These are phyloP conservation scores for Cryptococcus deneoformans DNA, from an alignment of 1,284 basidiomycete genomes.

Conservation along the genomic window DNA sequence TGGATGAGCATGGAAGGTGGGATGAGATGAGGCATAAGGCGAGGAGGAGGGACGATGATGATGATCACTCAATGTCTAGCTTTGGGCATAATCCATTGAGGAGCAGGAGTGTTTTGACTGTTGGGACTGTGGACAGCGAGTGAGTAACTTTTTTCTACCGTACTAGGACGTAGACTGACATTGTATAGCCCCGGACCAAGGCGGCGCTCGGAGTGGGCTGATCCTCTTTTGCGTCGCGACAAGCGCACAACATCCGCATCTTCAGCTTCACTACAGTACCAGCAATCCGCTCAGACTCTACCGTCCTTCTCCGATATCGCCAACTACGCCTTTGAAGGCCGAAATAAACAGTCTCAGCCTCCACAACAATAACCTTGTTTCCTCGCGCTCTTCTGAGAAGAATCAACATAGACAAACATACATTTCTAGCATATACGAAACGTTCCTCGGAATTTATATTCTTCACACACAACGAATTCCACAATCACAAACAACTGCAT, in stretches of 20 bases:
- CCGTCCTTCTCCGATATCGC: slow-evolving; percentile 54
- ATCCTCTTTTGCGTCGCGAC: slow-evolving; percentile 33
- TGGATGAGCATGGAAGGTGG: slow-evolving; percentile 23
- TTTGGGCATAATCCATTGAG: slow-evolving; percentile 70
- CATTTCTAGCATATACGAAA: too few relatives aligned
- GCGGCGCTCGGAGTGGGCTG: slow-evolving; percentile 41
- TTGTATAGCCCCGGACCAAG: slow-evolving; percentile 69
- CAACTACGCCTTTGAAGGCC: slow-evolving; percentile 55
- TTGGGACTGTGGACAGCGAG: slow-evolving; percentile 49
- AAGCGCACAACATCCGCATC: slow-evolving; percentile 64
- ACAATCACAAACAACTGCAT: too few relatives aligned
- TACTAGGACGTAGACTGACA: slow-evolving; percentile 53
- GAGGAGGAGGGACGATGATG: slow-evolving; percentile 75
- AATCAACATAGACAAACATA: too few relatives aligned
- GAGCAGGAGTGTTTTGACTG: slow-evolving; percentile 40
- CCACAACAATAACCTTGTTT: too few relatives aligned
- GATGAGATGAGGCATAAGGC: slow-evolving; percentile 61
- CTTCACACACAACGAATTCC: too few relatives aligned
- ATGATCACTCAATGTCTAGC: slow-evolving; percentile 85
- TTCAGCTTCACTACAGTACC: slow-evolving; percentile 65
- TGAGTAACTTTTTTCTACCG: slow-evolving; percentile 21
- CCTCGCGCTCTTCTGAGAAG: too few relatives aligned
- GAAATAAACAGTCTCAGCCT: not conserved
- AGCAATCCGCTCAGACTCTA: slow-evolving; percentile 44
- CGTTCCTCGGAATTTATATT: too few relatives aligned